phyloP scores from a whole-genome alignment of 208 protist species.

The Acanthamoeba royreba region DNA sequence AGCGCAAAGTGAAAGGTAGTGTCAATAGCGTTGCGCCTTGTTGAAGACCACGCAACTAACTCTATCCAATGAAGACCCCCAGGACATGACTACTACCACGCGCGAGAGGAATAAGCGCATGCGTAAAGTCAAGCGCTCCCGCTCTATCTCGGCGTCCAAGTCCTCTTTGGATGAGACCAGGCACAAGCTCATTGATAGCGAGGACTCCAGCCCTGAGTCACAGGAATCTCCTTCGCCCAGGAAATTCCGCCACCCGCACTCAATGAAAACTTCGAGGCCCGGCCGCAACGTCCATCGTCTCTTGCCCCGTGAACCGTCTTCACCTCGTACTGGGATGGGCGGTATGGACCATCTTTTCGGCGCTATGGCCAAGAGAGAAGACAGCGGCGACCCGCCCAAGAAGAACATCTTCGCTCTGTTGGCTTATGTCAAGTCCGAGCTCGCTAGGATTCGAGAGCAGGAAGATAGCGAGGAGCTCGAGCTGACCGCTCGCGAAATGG shows the following conservation, averaged over 20 bases:
- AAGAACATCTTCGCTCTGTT: background rate
- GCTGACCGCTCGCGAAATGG: background rate
- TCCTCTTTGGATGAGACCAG: background rate
- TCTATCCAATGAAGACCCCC: background rate
- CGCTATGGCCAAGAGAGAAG: background rate
- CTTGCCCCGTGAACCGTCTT: background rate
- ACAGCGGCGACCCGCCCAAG: background rate
- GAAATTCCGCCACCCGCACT: no score
- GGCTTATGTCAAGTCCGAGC: background rate
- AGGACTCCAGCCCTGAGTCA: background rate
- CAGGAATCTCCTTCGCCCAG: background rate
- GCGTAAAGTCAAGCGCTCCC: background rate
- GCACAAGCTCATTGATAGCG: background rate
- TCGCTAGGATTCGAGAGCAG: background rate
- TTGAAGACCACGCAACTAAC: background rate
- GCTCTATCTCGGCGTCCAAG: background rate
- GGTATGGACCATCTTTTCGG: background rate
- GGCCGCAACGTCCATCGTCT: no score
- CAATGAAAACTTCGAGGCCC: no score
- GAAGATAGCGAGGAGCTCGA: background rate
- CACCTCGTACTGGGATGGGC: background rate
- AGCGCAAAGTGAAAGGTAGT: conserved; percentile 60
- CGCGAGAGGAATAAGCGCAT: background rate
- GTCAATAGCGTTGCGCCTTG: background rate
- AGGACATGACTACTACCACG: conserved; percentile 8